Percentiles rank a stretch among this genome's conserved stretches.
Conservation (phyloP, 495 filamentous ascomycete species). For the Cercophora samala region DNA sequence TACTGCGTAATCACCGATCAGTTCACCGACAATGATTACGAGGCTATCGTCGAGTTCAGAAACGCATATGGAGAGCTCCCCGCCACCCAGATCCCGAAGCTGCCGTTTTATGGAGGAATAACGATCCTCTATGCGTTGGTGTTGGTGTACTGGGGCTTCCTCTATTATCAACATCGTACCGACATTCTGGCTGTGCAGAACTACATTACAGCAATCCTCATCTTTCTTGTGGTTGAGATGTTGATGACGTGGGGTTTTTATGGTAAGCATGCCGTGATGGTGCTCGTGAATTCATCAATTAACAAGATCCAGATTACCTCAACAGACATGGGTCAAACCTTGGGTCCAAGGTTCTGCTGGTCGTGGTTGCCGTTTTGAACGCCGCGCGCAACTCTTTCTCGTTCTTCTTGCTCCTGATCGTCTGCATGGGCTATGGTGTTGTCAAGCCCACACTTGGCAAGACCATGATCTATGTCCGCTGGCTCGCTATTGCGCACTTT, state of each 20-base stretch:
- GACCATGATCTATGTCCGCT: conserved; percentile 92
- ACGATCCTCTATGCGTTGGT: conserved; percentile 93
- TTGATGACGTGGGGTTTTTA: conserved; percentile 99
- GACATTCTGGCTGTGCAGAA: conserved; percentile 99
- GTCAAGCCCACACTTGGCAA: conserved; percentile 91
- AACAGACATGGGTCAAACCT: conserved; percentile 83
- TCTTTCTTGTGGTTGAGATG: conserved; percentile 93
- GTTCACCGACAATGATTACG: conserved; percentile 62
- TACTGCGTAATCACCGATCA: conserved; percentile 84
- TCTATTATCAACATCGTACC: conserved; percentile 89
- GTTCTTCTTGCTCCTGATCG: conserved; percentile 97
- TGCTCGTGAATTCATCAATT: not conserved
- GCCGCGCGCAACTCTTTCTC: conserved; percentile 94
- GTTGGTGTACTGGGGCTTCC: conserved; percentile 77
- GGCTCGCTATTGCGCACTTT: conserved; percentile 87
- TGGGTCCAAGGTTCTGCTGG: conserved; percentile 79
- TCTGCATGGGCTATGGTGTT: conserved; percentile 99
- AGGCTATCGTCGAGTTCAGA: conserved; percentile 81
- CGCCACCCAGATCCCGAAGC: conserved; percentile 89
- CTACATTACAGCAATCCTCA: conserved; percentile 95
- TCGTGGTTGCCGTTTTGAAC: conserved; percentile 87
- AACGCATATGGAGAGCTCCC: conserved; percentile 97
- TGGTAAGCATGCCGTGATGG: conserved; percentile 35
- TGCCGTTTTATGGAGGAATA: conserved; percentile 94
- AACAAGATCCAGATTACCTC: conserved; percentile 63